Percentiles rank a stretch among this genome's conserved stretches.
Conservation (phyloP, 805 yeast species). For the Limtongozyma cylindracea region DNA sequence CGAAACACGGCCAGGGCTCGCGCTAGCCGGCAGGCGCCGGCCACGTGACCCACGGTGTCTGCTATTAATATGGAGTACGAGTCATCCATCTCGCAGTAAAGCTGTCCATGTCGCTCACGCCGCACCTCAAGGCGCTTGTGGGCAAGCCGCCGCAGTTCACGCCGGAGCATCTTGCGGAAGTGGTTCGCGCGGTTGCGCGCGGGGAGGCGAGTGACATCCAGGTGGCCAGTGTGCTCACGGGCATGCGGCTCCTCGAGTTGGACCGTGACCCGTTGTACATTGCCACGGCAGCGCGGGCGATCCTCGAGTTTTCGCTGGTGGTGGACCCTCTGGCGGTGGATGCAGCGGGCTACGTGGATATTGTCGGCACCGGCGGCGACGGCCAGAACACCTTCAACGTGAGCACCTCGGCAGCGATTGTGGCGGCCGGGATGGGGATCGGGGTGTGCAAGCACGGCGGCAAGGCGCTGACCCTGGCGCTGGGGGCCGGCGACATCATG, state of each 20-base stretch:
- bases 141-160: conserved; percentile 33
- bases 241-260: conserved; percentile 42
- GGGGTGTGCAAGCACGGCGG: conserved; percentile 92
- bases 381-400: conserved; percentile 95
- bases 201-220: conserved; percentile 44
- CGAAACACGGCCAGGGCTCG: too few relatives aligned
- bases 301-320: conserved; percentile 34
- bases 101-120: too few relatives aligned
- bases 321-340: conserved; percentile 21
- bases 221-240: conserved; percentile 57
- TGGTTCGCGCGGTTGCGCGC: conserved; percentile 32
- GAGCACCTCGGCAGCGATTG: conserved; percentile 82
- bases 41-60: too few relatives aligned
- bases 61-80: too few relatives aligned
- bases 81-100: too few relatives aligned
- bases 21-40: too few relatives aligned
- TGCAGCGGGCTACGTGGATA: conserved; percentile 40
- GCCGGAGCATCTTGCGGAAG: conserved; percentile 36
- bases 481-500: conserved; percentile 87
- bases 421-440: conserved; percentile 72
- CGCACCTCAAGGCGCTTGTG: conserved; percentile 41
- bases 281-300: conserved; percentile 64
- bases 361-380: conserved; percentile 98
- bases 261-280: conserved; percentile 67
- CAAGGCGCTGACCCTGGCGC: conserved; percentile 77